Percentiles rank a stretch among this genome's conserved stretches.
Conservation (phyloP, 345 rosid species). For the Sonneratia caseolaris region DNA sequence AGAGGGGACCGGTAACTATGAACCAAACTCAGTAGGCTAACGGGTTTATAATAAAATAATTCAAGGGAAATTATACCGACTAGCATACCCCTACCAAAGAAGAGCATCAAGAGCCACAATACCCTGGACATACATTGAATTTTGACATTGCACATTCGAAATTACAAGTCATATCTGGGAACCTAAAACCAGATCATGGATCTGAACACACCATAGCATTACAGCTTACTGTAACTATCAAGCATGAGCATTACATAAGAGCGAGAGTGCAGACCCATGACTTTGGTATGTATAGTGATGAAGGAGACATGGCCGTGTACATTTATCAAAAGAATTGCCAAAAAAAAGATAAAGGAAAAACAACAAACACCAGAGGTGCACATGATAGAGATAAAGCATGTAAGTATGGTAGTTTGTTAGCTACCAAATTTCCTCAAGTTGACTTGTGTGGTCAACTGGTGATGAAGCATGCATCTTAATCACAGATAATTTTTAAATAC, state of each 20-base stretch:
- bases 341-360: neutral
- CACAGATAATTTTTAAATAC: neutral
- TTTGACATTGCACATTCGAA: neutral
- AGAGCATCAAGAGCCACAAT: neutral
- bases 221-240: neutral
- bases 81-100: neutral
- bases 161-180: neutral
- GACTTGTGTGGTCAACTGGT: neutral
- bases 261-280: neutral
- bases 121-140: neutral
- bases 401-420: too few species aligned
- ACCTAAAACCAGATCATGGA: neutral
- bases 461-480: neutral
- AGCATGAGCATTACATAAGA: neutral
- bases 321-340: neutral
- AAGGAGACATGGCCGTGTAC: neutral
- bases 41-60: neutral
- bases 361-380: neutral
- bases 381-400: neutral
- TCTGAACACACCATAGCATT: neutral
- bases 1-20: neutral
- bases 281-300: neutral
- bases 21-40: neutral
- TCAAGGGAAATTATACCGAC: neutral
- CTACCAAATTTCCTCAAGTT: neutral